Evolutionary conservation across 805 yeast species (phyloP), one percentile per base, ranked within the genome.

Genomic region (Brettanomyces sp.): DNA sequence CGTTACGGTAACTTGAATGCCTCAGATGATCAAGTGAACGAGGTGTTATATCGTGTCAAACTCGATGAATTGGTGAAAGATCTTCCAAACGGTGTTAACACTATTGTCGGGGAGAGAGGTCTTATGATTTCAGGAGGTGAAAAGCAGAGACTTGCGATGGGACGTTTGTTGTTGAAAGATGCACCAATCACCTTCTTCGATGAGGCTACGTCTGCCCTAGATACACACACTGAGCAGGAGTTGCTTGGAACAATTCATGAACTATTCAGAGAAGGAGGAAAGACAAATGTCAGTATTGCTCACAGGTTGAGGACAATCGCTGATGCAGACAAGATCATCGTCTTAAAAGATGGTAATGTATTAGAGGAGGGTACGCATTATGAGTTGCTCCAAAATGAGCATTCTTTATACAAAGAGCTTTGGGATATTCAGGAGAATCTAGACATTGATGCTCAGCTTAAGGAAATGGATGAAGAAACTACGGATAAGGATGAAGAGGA

Each of bases 81-180:
- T 39, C 65, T 93, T 41, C 98, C 99, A 0, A 85, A 85, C 12
- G 96, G 97, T 1, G 69, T 76, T 37, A 70, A 83, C 28, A 93
- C 98, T 0, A 71, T 86, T 47, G 99, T 93, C 14, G 99, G 99
- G 42, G 99, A 93, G 63, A 72, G 95, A 59, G 99, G 99, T n/a
- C 74, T 93, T 75, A 93, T 93, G 99, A 90, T 93, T 41, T 88
- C 96, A 24, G 99, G 99, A n/a, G 99, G 99, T 49, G 99, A 93
- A 62, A 90, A 93, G 62, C 99, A 93, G 65, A 70, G 99, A 51
- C 70, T 93, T 39, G 98, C 99, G 0, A 88, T 93, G 52, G 93
- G 97, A 1, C 74, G 99, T 52, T 77, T 93, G n/a, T 64, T 93
- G 39, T 66, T 93, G 54, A 93, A 93, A 63, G 73, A 79, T 51